These are phyloP conservation scores for Nectriaceae sp. DNA, from an alignment of 2,329 filamentous ascomycete genomes.

Conservation along the genomic window DNA sequence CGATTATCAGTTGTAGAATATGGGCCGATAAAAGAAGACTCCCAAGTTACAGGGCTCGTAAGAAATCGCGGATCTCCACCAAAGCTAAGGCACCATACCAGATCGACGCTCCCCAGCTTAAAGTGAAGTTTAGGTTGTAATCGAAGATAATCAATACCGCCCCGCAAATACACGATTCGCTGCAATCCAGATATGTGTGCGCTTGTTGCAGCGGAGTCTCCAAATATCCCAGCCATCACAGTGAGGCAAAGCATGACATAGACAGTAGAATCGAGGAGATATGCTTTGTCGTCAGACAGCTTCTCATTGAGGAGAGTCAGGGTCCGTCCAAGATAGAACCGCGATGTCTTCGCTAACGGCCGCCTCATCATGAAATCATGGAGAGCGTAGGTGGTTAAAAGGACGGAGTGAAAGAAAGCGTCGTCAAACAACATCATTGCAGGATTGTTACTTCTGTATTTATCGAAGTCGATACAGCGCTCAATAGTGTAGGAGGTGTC, in stretches of 20 bases:
- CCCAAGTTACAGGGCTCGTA: not conserved
- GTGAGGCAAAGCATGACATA: constrained; percentile 5
- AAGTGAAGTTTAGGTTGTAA: not conserved
- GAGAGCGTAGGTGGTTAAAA: constrained; percentile 4
- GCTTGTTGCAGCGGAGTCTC: not conserved
- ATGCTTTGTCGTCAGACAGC: not conserved
- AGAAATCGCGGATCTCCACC: not conserved
- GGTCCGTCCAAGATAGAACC: constrained; percentile 2
- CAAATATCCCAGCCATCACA: constrained; percentile 4
- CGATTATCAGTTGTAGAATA: not conserved
- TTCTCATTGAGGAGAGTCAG: not conserved
- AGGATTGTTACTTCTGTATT: constrained; percentile 1
- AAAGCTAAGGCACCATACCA: not conserved
- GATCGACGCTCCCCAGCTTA: constrained; percentile 6
- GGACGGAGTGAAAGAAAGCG: constrained; percentile 5
- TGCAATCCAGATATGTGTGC: constrained; percentile 1
- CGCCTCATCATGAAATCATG: not conserved
- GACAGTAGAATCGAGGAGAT: constrained; percentile 2
- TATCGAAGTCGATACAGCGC: not conserved
- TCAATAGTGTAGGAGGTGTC: not conserved
- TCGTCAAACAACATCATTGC: constrained; percentile 4
- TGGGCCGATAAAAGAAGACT: not conserved
- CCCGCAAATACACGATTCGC: constrained; percentile 6
- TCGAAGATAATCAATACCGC: constrained; percentile 2
- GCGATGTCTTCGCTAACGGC: not conserved